phyloP scores from a whole-genome alignment of 2,329 filamentous ascomycete genomes.

The Rosellinia necatrix region DNA sequence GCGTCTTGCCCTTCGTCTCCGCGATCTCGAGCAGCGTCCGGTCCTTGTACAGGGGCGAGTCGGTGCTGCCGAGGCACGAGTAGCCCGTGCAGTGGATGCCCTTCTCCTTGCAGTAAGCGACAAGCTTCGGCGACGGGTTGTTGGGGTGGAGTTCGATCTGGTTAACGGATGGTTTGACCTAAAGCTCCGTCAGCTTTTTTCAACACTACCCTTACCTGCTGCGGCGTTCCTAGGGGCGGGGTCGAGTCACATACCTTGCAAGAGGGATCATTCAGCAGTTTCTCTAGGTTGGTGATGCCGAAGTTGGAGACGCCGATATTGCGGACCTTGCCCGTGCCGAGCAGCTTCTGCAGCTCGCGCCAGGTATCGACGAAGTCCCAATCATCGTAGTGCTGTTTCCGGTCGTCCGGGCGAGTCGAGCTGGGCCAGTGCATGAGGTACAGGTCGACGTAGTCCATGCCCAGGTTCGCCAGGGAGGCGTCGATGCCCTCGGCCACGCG shows the following conservation, averaged over 20 bases:
- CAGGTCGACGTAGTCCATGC: slow-evolving; percentile 69
- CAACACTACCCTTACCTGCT: not conserved
- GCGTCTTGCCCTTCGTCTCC: slow-evolving; percentile 67
- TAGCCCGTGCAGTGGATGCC: slow-evolving; percentile 77
- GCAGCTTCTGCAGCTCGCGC: slow-evolving; percentile 72
- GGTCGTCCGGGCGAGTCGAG: slow-evolving; percentile 63
- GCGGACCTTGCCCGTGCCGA: slow-evolving; percentile 70
- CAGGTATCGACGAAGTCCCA: slow-evolving; percentile 86
- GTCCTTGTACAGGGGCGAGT: slow-evolving; percentile 73
- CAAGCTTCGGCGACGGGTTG: slow-evolving; percentile 79
- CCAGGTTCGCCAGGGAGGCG: slow-evolving; percentile 63
- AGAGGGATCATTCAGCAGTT: slow-evolving; percentile 68
- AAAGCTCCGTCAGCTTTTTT: not conserved
- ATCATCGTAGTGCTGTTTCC: slow-evolving; percentile 71
- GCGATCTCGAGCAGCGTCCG: slow-evolving; percentile 65
- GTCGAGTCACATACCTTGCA: slow-evolving; percentile 56
- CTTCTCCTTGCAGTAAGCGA: slow-evolving; percentile 73
- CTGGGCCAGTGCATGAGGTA: slow-evolving; percentile 77
- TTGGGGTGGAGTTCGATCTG: slow-evolving; percentile 83
- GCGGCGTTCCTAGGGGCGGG: not conserved
- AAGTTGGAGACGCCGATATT: slow-evolving; percentile 91
- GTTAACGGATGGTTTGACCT: slow-evolving; percentile 71
- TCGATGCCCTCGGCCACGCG: slow-evolving; percentile 66
- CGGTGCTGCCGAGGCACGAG: slow-evolving; percentile 72
- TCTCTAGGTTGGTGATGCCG: slow-evolving; percentile 78